Conservation (phyloP, 495 filamentous ascomycete species). For the Annulohypoxylon nitens region DNA sequence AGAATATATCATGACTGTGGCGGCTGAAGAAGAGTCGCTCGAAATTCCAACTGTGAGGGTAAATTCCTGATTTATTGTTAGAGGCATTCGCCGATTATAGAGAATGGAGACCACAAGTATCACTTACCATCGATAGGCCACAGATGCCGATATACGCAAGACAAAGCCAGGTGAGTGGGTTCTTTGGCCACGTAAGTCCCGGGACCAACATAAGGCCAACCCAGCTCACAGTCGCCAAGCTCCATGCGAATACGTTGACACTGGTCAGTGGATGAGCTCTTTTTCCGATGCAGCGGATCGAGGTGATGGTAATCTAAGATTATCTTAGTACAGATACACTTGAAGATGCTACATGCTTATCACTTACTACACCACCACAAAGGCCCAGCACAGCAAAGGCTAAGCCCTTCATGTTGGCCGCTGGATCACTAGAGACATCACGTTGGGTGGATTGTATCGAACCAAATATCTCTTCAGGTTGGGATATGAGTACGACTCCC, state of each 20-base stretch:
- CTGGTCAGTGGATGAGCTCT: slow-evolving; percentile 5
- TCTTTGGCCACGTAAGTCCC: slow-evolving; percentile 6
- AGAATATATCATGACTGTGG: slow-evolving; percentile 6
- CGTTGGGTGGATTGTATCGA: not conserved
- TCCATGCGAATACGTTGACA: slow-evolving; percentile 11
- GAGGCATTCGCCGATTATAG: not conserved
- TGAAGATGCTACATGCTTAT: not conserved
- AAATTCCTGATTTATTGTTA: not conserved
- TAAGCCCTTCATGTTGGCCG: not conserved
- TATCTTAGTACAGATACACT: not conserved
- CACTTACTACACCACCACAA: slow-evolving; percentile 14
- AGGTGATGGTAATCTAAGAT: slow-evolving; percentile 4
- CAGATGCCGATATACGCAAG: slow-evolving; percentile 2
- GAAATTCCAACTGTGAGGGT: slow-evolving; percentile 1
- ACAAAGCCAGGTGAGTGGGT: not conserved
- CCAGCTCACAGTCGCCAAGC: not conserved
- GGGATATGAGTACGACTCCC: slow-evolving; percentile 9
- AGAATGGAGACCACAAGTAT: not conserved
- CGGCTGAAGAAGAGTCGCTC: slow-evolving; percentile 9
- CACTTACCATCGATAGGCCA: slow-evolving; percentile 1
- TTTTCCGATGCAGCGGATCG: slow-evolving; percentile 4
- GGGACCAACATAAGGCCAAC: slow-evolving; percentile 1
- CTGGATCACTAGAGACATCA: not conserved
- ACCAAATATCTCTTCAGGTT: slow-evolving; percentile 10
- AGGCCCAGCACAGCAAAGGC: not conserved